Conservation (phyloP, 805 yeast species). For the Wickerhamiella hasegawae region DNA sequence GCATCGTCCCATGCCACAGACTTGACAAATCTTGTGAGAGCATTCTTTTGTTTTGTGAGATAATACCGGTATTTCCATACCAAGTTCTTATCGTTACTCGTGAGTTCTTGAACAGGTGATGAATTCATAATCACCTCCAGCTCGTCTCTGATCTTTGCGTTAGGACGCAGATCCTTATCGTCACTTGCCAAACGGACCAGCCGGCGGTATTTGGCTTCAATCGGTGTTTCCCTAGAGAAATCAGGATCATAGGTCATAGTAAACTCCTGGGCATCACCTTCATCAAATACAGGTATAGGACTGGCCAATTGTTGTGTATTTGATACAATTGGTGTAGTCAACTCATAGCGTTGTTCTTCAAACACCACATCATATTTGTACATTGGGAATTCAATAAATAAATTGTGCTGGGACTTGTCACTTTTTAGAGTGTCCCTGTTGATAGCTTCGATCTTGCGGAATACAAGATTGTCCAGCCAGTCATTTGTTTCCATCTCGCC, state of each 20-base stretch:
- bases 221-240: conserved; percentile 54
- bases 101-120: conserved; percentile 70
- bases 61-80: conserved; percentile 87
- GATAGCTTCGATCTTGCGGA: conserved; percentile 35
- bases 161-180: conserved; percentile 79
- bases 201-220: conserved; percentile 73
- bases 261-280: conserved; percentile 9
- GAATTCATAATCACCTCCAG: conserved; percentile 50
- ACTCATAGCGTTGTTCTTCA: conserved; percentile 35
- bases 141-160: conserved; percentile 64
- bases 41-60: conserved; percentile 47
- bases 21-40: conserved; percentile 67
- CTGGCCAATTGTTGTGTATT: conserved; percentile 14
- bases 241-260: conserved; percentile 51
- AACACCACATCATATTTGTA: conserved; percentile 61
- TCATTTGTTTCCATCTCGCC: conserved; percentile 44
- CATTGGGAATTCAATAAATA: conserved; percentile 42
- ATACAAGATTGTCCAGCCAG: conserved; percentile 63
- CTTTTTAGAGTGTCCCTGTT: conserved; percentile 12
- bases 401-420: conserved; percentile 18
- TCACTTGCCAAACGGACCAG: conserved; percentile 57
- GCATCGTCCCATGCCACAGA: conserved; percentile 82
- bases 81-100: conserved; percentile 69
- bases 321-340: conserved; percentile 14
- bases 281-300: conserved; percentile 15